Evolutionary conservation across 2,329 filamentous ascomycete genomes (phyloP).

Genomic region (Aspergillus pseudonomiae): DNA sequence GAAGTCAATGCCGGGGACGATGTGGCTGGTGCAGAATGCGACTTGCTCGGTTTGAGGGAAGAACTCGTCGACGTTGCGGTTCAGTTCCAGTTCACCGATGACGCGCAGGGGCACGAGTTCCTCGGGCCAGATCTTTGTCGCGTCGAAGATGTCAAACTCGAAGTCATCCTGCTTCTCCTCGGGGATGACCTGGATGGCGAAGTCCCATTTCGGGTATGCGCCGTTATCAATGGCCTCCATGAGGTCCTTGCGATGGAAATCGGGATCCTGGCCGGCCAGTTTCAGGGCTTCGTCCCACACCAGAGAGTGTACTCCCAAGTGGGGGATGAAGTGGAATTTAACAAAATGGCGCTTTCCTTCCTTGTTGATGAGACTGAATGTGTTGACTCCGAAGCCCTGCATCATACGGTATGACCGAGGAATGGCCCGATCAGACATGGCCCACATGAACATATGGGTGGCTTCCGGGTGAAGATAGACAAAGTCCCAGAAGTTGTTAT

Average conservation of each 20-base stretch:
- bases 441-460: slow-evolving; percentile 37
- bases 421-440: slow-evolving; percentile 42
- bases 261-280: slow-evolving; percentile 72
- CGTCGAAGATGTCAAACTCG: slow-evolving; percentile 82
- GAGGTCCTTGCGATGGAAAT: slow-evolving; percentile 80
- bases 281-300: slow-evolving; percentile 72
- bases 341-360: slow-evolving; percentile 38
- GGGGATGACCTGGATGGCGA: slow-evolving; percentile 77
- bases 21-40: slow-evolving; percentile 78
- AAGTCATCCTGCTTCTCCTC: slow-evolving; percentile 75
- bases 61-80: slow-evolving; percentile 78
- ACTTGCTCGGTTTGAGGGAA: slow-evolving; percentile 82
- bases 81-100: slow-evolving; percentile 78
- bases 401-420: slow-evolving; percentile 41
- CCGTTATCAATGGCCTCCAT: slow-evolving; percentile 73
- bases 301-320: slow-evolving; percentile 38
- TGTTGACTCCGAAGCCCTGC: slow-evolving; percentile 43
- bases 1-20: slow-evolving; percentile 77
- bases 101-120: slow-evolving; percentile 74
- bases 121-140: slow-evolving; percentile 85
- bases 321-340: slow-evolving; percentile 40
- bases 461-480: slow-evolving; percentile 36
- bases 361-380: slow-evolving; percentile 36
- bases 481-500: slow-evolving; percentile 57
- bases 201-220: slow-evolving; percentile 75